Base-by-base conservation (phyloP, 495 filamentous ascomycete species). In the Delitschia confertaspora region DNA sequence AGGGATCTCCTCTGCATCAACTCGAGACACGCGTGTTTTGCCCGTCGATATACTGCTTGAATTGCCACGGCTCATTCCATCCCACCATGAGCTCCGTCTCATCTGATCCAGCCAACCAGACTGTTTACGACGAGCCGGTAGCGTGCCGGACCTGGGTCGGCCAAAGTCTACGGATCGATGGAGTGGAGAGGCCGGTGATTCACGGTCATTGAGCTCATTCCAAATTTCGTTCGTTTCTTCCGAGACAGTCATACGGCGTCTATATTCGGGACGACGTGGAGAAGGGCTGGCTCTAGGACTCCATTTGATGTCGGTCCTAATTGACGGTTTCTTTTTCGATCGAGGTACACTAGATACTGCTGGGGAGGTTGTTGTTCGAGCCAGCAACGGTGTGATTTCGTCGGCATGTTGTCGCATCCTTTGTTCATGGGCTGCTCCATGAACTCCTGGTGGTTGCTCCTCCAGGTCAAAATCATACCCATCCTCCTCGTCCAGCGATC, bases 381-480 rank as follows among this genome's bases (percentile, higher is more conserved):
- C 33, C n/a, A 57, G 45, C 2, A 57, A 37, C 20, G 53, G 53
- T 10, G 53, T 53, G 8, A 42, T 27, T 34, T 57, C 53, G 22
- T 53, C 53, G 6, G 42, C 23, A 11, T 22, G 25, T 8, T 31
- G 30, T 8, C 47, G 53, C 25, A 45, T 56, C 10, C 33, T 35
- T 16, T 51, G 45, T 5, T 50, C 52, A 13, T 17, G 4, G 4
- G 44, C 3, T 3, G 47, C 24, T n/a, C 46, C 42, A 18, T 55
- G 41, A 14, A 43, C 14, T 32, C 51, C 41, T 25, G 44, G 44
- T 16, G 45, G 27, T n/a, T 49, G 33, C 17, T 44, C 69, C 37
- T 78, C 74, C 19, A 69, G 67, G 34, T 81, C 78, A 8, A 69
- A 75, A 33, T 79, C 76, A 8, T 16, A 34, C 19, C 47, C 37